Base-by-base conservation (phyloP, 352 stramenopile species). In the Phytophthora ohioensis region DNA sequence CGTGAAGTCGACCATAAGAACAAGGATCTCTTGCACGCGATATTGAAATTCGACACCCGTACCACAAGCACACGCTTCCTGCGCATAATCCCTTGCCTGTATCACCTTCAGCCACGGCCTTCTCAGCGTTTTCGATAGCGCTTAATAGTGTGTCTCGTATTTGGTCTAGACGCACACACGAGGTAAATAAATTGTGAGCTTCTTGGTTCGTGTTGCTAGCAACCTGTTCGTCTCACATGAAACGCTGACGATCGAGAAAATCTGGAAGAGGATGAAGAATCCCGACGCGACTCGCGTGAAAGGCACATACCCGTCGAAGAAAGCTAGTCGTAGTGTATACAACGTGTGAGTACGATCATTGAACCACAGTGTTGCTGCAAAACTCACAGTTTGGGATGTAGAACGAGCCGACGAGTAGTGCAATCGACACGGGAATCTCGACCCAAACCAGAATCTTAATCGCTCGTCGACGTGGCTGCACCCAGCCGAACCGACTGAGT, bases 191-290 rank as follows among this genome's bases (percentile, higher is more conserved):
- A 2, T 2, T 34, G 31, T 57, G 15, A 46, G 13, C 51, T 35
- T 36, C 46, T 48, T 35, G 15, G 7, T 51, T 48, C 36, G 4
- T 36, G 5, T 12, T 34, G 27, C 12, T 15, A 43, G 43, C 13
- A 30, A 38, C 41, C 13, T 39, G 9, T 17, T 8, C 5, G 3
- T 91, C 73, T 80, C 51, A 92, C 87, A 93, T 36, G 84, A 87
- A 21, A 85, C 82, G 57, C 87, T 88, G 64, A 93, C 78, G 69
- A 94, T 91, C 60, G 81, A 90, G 53, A 91, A 72, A 49, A 95
- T 89, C 67, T 92, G 84, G 52, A 95, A 91, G 32, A 93, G 77
- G 43, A 93, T 91, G 75, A 93, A 95, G 54, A 88, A 73, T 0
- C 81, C 77, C 1, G 87, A 94, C 2, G 80, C 61, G 3, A 93